Percentiles rank a stretch among this genome's conserved stretches.
These are phyloP conservation scores for Xylaria flabelliformis DNA, from an alignment of 495 filamentous ascomycete species.

Conservation along the genomic window DNA sequence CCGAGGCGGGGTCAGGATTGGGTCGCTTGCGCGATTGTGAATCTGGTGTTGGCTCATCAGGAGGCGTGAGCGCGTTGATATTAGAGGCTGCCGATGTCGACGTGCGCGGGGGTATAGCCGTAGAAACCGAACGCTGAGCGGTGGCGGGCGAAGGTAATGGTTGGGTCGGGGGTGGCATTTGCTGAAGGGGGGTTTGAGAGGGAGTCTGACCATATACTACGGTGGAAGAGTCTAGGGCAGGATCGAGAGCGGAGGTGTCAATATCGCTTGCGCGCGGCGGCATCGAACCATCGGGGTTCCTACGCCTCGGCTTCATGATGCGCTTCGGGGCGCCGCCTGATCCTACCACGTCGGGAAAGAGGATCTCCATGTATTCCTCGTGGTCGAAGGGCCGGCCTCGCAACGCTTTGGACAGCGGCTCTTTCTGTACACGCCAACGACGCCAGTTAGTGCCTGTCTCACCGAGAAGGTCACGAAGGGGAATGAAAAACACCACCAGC, in stretches of 20 bases:
- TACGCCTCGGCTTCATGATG: constrained; percentile 54
- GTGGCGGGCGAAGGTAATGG: constrained; percentile 26
- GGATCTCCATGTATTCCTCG: constrained; percentile 58
- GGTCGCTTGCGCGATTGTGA: constrained; percentile 40
- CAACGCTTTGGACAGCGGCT: constrained; percentile 55
- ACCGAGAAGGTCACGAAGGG: neutral
- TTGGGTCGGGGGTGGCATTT: constrained; percentile 20
- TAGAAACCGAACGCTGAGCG: constrained; percentile 38
- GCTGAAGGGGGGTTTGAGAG: constrained; percentile 33
- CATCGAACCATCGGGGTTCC: constrained; percentile 43
- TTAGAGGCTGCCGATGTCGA: constrained; percentile 42
- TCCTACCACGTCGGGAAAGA: constrained; percentile 58
- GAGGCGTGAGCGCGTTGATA: constrained; percentile 53
- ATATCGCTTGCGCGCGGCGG: constrained; percentile 31
- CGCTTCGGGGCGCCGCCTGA: constrained; percentile 58
- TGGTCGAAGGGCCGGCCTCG: constrained; percentile 57
- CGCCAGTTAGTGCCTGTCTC: constrained; percentile 20
- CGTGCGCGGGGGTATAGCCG: constrained; percentile 39
- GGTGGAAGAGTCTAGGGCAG: constrained; percentile 30
- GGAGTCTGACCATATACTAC: constrained; percentile 33
- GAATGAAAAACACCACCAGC: neutral
- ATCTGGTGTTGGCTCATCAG: constrained; percentile 51
- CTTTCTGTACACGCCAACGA: constrained; percentile 42
- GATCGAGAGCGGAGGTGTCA: constrained; percentile 33
- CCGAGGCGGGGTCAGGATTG: constrained; percentile 28